Conservation (phyloP, 2,329 filamentous ascomycete species). For the Fusarium annulatum region DNA sequence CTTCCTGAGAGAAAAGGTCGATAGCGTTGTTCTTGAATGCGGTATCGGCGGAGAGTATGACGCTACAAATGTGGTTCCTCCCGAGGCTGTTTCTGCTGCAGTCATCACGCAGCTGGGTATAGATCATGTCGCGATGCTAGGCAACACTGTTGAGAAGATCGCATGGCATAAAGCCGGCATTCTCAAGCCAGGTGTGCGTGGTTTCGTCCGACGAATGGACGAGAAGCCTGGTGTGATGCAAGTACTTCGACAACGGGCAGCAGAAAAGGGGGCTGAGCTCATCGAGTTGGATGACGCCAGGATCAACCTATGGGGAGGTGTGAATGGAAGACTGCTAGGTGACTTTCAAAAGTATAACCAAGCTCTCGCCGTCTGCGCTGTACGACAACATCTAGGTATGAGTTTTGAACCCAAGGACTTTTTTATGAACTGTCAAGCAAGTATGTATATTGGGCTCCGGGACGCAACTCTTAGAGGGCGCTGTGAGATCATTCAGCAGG, state of each 20-base stretch:
- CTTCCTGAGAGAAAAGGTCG: conserved; percentile 80
- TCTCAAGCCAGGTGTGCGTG: conserved; percentile 71
- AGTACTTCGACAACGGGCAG: conserved; percentile 69
- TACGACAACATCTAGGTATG: conserved; percentile 65
- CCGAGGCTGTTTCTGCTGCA: conserved; percentile 71
- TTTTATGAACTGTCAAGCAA: not conserved
- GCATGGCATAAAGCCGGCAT: conserved; percentile 94
- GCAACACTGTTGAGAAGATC: conserved; percentile 81
- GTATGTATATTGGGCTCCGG: conserved; percentile 64
- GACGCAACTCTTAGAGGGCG: conserved; percentile 77
- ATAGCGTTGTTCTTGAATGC: conserved; percentile 87
- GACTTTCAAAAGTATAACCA: conserved; percentile 70
- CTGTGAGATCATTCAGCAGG: conserved; percentile 73
- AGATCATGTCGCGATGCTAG: conserved; percentile 85
- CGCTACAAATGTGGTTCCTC: conserved; percentile 83
- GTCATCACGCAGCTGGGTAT: conserved; percentile 86
- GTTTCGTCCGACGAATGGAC: conserved; percentile 49
- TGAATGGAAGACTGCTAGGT: conserved; percentile 57
- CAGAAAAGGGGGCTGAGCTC: conserved; percentile 62
- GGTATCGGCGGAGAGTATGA: conserved; percentile 96
- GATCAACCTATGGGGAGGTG: conserved; percentile 56
- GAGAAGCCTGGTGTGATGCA: conserved; percentile 53
- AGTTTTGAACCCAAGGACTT: conserved; percentile 23
- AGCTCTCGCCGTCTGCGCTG: conserved; percentile 66
- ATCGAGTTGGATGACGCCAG: conserved; percentile 55